phyloP scores from a whole-genome alignment of 2,329 filamentous ascomycete species.

The Cytospora mali region DNA sequence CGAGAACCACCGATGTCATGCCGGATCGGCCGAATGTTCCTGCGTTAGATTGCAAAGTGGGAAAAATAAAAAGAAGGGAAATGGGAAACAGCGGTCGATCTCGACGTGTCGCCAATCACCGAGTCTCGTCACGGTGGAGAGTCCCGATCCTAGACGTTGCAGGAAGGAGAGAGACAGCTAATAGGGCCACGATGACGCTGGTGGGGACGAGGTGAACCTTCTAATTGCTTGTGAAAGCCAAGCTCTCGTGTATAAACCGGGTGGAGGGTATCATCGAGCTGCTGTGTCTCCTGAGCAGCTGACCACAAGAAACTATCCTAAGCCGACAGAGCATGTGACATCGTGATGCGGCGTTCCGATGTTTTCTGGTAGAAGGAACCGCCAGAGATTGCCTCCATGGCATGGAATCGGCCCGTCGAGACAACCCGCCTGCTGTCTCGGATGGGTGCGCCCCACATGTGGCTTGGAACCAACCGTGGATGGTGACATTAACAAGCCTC shows the following conservation, averaged over 20 bases:
- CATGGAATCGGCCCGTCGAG: slow-evolving; percentile 33
- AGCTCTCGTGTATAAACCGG: neutral
- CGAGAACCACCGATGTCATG: slow-evolving; percentile 34
- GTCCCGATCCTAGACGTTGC: slow-evolving; percentile 11
- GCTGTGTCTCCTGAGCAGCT: slow-evolving; percentile 14
- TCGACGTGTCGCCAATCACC: slow-evolving; percentile 14
- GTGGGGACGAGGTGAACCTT: slow-evolving; percentile 7
- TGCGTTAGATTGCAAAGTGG: slow-evolving; percentile 10
- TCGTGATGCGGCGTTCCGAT: neutral
- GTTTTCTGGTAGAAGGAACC: slow-evolving; percentile 14
- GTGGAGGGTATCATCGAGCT: slow-evolving; percentile 18
- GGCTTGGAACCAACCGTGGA: neutral
- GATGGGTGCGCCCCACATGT: slow-evolving; percentile 4
- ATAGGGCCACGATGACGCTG: slow-evolving; percentile 11
- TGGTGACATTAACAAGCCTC: neutral
- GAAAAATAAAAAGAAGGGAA: neutral
- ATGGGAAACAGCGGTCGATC: slow-evolving; percentile 3
- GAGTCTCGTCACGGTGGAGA: slow-evolving; percentile 1
- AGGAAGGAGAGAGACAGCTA: slow-evolving; percentile 8
- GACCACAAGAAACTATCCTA: slow-evolving; percentile 1
- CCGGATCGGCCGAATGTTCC: slow-evolving; percentile 26
- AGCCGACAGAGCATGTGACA: slow-evolving; percentile 11
- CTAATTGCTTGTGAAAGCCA: neutral
- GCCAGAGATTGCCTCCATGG: slow-evolving; percentile 4
- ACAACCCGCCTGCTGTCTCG: slow-evolving; percentile 12